Evolutionary conservation across 768 basidiomycete genomes (phyloP).

Genomic region (Russula sp.): DNA sequence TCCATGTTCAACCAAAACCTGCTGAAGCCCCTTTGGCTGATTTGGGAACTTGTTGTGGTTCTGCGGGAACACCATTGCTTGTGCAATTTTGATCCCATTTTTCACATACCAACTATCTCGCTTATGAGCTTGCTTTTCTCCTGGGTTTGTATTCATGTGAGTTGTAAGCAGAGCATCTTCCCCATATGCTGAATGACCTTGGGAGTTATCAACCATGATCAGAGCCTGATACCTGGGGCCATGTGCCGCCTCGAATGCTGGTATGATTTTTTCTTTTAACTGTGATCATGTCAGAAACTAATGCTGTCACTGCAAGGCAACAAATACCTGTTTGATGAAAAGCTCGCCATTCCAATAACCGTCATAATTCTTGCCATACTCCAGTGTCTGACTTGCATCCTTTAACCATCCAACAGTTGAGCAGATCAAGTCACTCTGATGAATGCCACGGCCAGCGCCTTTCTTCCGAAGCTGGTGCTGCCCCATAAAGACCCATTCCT

Average conservation of each 20-base stretch:
- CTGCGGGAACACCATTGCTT: no score
- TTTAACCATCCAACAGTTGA: constrained; percentile 5
- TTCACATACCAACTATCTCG: constrained; percentile 29
- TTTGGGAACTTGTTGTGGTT: no score
- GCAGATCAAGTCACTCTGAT: constrained; percentile 33
- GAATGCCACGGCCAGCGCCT: constrained; percentile 32
- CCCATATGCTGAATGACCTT: constrained; percentile 35
- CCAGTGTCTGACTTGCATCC: constrained; percentile 27
- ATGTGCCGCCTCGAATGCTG: constrained; percentile 21
- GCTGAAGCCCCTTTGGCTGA: no score
- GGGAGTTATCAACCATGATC: constrained; percentile 37
- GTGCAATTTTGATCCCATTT: no score
- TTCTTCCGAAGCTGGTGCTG: constrained; percentile 34
- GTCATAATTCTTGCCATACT: constrained; percentile 40
- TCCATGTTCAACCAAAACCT: no score
- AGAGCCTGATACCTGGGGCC: constrained; percentile 29
- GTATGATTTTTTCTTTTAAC: constrained; percentile 24
- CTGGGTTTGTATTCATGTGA: constrained; percentile 33
- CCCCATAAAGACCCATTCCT: constrained; percentile 32
- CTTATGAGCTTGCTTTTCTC: constrained; percentile 34
- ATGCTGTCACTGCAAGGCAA: neutral
- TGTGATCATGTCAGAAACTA: neutral
- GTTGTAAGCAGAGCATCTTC: constrained; percentile 31
- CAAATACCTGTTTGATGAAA: constrained; percentile 29
- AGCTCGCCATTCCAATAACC: constrained; percentile 34